A percentile compares a stretch with the other conserved stretches of the same genome.
Conservation (phyloP, 1,284 basidiomycete genomes). For the Ceratobasidium sp. region DNA sequence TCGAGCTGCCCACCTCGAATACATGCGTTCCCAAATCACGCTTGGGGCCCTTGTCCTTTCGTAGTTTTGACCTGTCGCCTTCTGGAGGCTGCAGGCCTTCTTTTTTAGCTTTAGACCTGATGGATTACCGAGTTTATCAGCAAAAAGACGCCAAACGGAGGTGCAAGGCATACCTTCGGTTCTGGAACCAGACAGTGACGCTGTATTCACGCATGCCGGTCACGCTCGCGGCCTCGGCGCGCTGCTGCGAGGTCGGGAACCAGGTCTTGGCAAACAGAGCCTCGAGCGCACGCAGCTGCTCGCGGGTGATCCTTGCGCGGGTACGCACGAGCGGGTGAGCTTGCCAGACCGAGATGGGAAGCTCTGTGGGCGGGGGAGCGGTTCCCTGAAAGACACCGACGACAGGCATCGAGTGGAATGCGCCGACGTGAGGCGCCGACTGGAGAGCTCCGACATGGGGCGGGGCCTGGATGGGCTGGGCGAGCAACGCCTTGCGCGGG, state of each 20-base stretch:
- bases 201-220: constrained; percentile 36
- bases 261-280: constrained; percentile 32
- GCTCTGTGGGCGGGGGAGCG: constrained; percentile 23
- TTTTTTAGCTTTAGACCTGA: constrained; percentile 33
- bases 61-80: constrained; percentile 27
- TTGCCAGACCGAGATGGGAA: constrained; percentile 31
- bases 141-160: not conserved
- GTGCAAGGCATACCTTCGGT: constrained; percentile 14
- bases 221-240: constrained; percentile 23
- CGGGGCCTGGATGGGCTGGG: constrained; percentile 20
- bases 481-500: constrained; percentile 5
- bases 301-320: constrained; percentile 25
- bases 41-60: constrained; percentile 38
- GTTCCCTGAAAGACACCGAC: constrained; percentile 33
- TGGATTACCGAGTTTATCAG: not conserved
- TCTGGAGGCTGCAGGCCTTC: constrained; percentile 27
- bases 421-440: constrained; percentile 28
- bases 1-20: constrained; percentile 28
- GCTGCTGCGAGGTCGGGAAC: constrained; percentile 35
- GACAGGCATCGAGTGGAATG: constrained; percentile 34
- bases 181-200: constrained; percentile 36
- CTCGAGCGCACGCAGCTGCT: constrained; percentile 32
- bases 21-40: constrained; percentile 34
- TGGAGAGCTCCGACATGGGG: constrained; percentile 32
- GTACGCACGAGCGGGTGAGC: constrained; percentile 33